phyloP scores from a whole-genome alignment of 1,139 yeast genomes.

The Geotrichum reessii region DNA sequence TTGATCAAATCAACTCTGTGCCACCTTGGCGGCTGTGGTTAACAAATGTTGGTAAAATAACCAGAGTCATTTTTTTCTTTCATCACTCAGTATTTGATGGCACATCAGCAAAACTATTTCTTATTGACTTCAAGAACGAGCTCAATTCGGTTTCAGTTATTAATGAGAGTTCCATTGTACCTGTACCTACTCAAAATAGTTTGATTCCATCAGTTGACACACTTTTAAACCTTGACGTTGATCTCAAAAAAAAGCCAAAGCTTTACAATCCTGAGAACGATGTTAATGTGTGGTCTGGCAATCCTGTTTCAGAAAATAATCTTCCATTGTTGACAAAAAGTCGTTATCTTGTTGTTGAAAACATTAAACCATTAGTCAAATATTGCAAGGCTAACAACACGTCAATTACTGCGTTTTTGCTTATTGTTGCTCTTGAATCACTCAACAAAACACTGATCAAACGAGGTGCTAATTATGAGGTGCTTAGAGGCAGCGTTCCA shows the following conservation, averaged over 20 bases:
- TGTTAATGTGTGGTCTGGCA: neutral
- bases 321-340: neutral
- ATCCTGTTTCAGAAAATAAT: neutral
- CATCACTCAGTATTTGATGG: constrained; percentile 1
- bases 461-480: neutral
- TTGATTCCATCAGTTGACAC: neutral
- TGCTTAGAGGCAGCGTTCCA: neutral
- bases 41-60: neutral
- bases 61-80: neutral
- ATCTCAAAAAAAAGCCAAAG: neutral
- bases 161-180: neutral
- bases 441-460: constrained; percentile 1
- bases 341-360: neutral
- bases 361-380: neutral
- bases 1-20: neutral
- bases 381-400: constrained; percentile 1
- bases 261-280: neutral
- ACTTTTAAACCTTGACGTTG: neutral
- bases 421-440: neutral
- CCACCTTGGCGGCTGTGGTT: constrained; percentile 4
- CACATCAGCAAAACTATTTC: neutral
- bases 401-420: constrained; percentile 3
- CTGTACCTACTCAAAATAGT: neutral
- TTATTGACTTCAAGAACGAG: neutral
- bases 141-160: neutral